These are phyloP conservation scores for Gremmenia infestans DNA, from an alignment of 2,329 filamentous ascomycete species.

Conservation along the genomic window DNA sequence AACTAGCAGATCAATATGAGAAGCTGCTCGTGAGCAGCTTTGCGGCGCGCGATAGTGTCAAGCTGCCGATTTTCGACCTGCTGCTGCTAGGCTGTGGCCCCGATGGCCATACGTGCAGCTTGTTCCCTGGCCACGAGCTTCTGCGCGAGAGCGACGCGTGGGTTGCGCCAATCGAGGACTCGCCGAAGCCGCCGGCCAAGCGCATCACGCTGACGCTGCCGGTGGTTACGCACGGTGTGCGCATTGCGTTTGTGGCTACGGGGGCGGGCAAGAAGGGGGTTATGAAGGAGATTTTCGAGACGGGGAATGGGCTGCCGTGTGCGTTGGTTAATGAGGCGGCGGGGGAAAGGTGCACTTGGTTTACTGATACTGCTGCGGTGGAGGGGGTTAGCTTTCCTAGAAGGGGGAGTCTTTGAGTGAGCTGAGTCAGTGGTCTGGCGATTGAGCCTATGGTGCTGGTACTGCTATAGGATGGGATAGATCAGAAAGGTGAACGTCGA, in stretches of 20 bases:
- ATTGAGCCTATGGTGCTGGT: too few relatives aligned
- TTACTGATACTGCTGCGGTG: constrained; percentile 80
- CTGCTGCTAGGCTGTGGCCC: constrained; percentile 90
- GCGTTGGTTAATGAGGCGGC: constrained; percentile 79
- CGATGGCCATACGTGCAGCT: constrained; percentile 93
- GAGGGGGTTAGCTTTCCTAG: constrained; percentile 80
- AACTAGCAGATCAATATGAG: constrained; percentile 92
- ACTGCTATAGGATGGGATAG: neutral
- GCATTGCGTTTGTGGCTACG: constrained; percentile 87
- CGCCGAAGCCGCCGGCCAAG: constrained; percentile 86
- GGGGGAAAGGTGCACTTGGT: constrained; percentile 90
- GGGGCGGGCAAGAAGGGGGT: constrained; percentile 86
- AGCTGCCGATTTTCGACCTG: constrained; percentile 90
- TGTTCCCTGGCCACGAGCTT: constrained; percentile 87
- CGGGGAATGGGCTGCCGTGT: constrained; percentile 71
- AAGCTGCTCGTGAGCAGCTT: constrained; percentile 80
- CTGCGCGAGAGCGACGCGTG: constrained; percentile 84
- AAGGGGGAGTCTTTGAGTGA: constrained; percentile 55
- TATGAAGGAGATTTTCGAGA: constrained; percentile 86
- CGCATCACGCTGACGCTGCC: constrained; percentile 90
- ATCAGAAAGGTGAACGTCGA: neutral
- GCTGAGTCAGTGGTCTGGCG: neutral
- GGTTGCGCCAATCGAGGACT: constrained; percentile 89
- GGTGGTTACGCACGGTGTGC: constrained; percentile 80
- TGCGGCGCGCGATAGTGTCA: constrained; percentile 88